phyloP scores from a whole-genome alignment of 2,329 filamentous ascomycete species.

The Mycosphaerelloides madeirae region DNA sequence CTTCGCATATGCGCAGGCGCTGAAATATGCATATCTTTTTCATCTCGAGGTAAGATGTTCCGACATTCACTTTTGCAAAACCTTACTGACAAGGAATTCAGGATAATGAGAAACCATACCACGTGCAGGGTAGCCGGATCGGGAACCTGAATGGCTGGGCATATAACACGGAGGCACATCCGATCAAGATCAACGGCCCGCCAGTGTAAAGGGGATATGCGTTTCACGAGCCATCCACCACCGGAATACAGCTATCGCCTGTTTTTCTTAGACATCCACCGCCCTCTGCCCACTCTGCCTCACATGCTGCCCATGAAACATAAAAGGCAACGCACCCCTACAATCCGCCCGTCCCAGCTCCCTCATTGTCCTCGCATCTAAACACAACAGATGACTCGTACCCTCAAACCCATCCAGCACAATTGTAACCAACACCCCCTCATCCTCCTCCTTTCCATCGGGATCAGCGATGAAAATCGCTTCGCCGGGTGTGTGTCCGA shows the following conservation, averaged over 20 bases:
- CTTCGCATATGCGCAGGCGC: conserved; percentile 24
- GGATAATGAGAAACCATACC: conserved; percentile 13
- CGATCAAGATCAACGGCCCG: conserved; percentile 17
- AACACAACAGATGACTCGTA: conserved; percentile 60
- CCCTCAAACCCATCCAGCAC: conserved; percentile 57
- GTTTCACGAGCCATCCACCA: too few relatives aligned
- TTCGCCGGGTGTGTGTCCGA: conserved; percentile 63
- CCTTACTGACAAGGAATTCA: background rate
- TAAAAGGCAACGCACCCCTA: conserved; percentile 56
- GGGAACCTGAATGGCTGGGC: conserved; percentile 25
- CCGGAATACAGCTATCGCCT: too few relatives aligned
- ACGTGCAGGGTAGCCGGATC: conserved; percentile 18
- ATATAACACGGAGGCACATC: conserved; percentile 33
- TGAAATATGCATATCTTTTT: conserved; percentile 27
- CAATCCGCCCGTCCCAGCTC: conserved; percentile 62
- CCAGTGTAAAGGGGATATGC: conserved; percentile 10
- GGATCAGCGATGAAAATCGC: conserved; percentile 61
- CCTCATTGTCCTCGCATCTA: conserved; percentile 58
- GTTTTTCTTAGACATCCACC: background rate
- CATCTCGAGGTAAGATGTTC: conserved; percentile 21
- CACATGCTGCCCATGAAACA: conserved; percentile 34
- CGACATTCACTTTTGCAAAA: background rate
- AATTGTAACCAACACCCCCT: conserved; percentile 58
- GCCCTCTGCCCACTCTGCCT: background rate
- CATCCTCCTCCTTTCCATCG: conserved; percentile 52